Evolutionary conservation across 371 early-diverging fungal genomes (phyloP), one percentile per base, ranked within the genome.

Genomic region (Mucor piriformis): DNA sequence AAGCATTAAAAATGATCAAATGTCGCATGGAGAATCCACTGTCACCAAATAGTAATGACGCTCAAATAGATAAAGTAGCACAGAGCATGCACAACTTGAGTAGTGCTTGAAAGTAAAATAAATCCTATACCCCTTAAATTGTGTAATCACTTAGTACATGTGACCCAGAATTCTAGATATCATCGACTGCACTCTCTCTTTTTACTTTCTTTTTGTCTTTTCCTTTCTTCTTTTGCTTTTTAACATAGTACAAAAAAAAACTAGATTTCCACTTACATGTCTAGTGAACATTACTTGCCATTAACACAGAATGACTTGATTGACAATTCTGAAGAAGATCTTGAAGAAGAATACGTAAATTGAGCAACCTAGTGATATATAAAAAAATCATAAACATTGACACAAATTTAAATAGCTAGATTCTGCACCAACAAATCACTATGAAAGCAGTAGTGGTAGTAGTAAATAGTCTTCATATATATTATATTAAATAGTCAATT

Each of bases 1-100:
- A 76, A 33, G 74, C 79, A 6, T 29, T 79, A n/a, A 58, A 60
- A 3, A 73, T 70, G 50, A 73, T 78, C 46, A 72, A 74, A 40
- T 40, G 61, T 15, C 70, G 65, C 24, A 69, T 76, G 69, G 59
- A 73, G 35, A 53, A 67, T 38, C 55, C 70, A 21, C 32, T 61
- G 34, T 70, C 65, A 21, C 68, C 63, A 15, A 54, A 60, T 25
- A 57, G 51, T 23, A 59, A 62, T 24, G 69, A 68, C 61, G 68
- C 60, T 38, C 73, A 75, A 54, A 57, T 75, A 34, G 76, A 67
- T 21, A 61, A 63, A 54, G 63, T 75, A 15, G 70, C 61, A 38
- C 58, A 75, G 40, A 67, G 65, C 16, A 75, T 75, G 66, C 60
- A 67, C 51, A 55, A 67, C 34, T 38, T 59, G 43, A 56, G 48